Evolutionary conservation across 495 filamentous ascomycete genomes (phyloP), one percentile per base, ranked within the genome.

Genomic region (Opeltia flavorubescens): DNA sequence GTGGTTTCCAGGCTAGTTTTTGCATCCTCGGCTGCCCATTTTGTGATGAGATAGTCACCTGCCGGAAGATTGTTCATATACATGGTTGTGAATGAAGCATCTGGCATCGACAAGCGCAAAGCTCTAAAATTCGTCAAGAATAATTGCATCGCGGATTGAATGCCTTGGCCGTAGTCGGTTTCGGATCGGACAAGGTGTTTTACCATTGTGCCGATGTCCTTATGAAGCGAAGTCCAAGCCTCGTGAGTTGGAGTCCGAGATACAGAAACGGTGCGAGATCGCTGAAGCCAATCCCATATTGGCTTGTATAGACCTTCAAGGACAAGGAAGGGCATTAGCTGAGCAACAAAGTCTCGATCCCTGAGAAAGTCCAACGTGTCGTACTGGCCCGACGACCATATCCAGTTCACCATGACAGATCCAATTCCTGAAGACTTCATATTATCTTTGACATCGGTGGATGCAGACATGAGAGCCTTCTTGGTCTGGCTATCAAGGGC

Each of bases 341-440:
- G 17, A 1, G n/a, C 11, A 15, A 63, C 47, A 34, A 76, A 63
- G 5, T 5, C 1, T 6, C 11, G 4, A 33, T 68, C 35, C 6
- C 41, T 26, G 2, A 70, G 47, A 30, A 75, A 71, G 1, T 49
- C 28, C 0, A 66, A 52, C 7, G 55, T 44, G 0, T 57, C 59
- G 26, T 68, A 65, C 31, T 60, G 49, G 5, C 71, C 71, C 3
- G 67, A 71, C 0, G 72, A 61, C 11, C 68, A 66, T 20, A 78
- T 62, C 73, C 73, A 78, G 26, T 63, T 59, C 2, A 72, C 33
- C 1, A 76, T 64, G 1, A 60, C 59, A 0, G 64, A 52, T 5
- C 62, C 72, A 5, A 68, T 66, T 0, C 63, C 61, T 0, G 66
- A 66, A 3, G 46, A 23, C 31, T 55, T 55, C 54, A 72, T 62